These are phyloP conservation scores for Chlamydomonas asymmetrica DNA, from an alignment of 139 green algal genomes.

Conservation along the genomic window DNA sequence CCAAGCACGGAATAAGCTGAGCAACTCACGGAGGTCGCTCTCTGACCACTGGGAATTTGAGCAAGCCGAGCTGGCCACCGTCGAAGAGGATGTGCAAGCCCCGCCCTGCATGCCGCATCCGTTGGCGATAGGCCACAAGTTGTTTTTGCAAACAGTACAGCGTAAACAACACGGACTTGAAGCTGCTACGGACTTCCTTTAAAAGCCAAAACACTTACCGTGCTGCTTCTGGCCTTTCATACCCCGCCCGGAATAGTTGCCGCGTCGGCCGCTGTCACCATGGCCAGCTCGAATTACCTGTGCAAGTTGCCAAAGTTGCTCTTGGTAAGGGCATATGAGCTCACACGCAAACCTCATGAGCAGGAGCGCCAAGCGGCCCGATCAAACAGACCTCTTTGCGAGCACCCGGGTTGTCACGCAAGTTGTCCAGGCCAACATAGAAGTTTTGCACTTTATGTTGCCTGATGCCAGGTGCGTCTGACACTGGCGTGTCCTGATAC, in stretches of 20 bases:
- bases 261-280: conserved; percentile 32
- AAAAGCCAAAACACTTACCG: conserved; percentile 11
- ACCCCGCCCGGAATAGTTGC: conserved; percentile 52
- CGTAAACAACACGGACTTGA: too few relatives aligned
- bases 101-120: too few relatives aligned
- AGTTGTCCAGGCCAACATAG: conserved; percentile 57
- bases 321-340: too few relatives aligned
- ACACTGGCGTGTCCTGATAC: too few relatives aligned
- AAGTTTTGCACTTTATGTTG: too few relatives aligned
- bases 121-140: too few relatives aligned
- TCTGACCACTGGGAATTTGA: conserved; percentile 45
- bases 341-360: too few relatives aligned
- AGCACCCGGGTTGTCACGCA: conserved; percentile 70
- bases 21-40: conserved; percentile 38
- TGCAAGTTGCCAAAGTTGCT: too few relatives aligned
- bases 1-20: neutral
- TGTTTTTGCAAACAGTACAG: too few relatives aligned
- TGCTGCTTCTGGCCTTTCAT: conserved; percentile 58
- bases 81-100: conserved; percentile 41
- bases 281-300: conserved; percentile 44
- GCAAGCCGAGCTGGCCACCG: conserved; percentile 38
- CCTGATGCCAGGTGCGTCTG: too few relatives aligned
- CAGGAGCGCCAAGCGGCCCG: too few relatives aligned
- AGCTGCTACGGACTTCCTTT: too few relatives aligned
- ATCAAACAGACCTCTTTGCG: conserved; percentile 42